Base-by-base conservation (phyloP, 2,329 filamentous ascomycete genomes). In the Apiospora koreana region DNA sequence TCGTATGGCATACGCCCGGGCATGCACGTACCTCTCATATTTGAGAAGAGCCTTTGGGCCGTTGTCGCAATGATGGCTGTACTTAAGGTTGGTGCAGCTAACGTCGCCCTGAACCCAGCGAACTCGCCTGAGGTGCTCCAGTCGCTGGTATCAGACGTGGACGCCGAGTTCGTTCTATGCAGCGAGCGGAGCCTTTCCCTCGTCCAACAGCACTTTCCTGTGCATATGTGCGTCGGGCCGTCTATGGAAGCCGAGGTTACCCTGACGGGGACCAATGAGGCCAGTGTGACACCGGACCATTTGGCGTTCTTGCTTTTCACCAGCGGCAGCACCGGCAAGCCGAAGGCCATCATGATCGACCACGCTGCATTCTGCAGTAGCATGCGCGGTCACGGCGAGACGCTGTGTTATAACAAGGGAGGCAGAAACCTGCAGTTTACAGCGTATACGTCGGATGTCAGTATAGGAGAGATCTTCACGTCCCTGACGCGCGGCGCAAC, bases 371-470 rank as follows among this genome's bases (percentile, higher is more conserved):
- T 12, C 75, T 48, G 41, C 41, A 48, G 41, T 23, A 67, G 41
- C 65, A 48, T 67, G 41, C 41, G 43, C 21, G 65, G 43, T 3
- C 65, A 67, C 23, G 43, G 41, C 2, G 43, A 31, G 45, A 67
- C 65, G 25, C 41, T 48, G 1, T 46, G 65, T 18, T 67, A 48
- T 5, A 67, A 67, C n/a, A 31, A 31, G 25, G 43, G 65, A 10
- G 43, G 41, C 12, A 45, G 76, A 8, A 75, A 77, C n/a, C 65
- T 79, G 43, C 74, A 79, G 67, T 80, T 79, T 48, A 73, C 74
- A 28, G 76, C 79, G 0, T 82, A 83, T 73, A 81, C 79, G 3
- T 84, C 83, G 50, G 83, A 85, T 71, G 81, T 79, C 46, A 80
- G 79, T 35, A 74, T 83, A 3, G 76, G 78, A 62, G 81, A 83